Evolutionary conservation across 2,329 filamentous ascomycete species (phyloP), one percentile per base, ranked within the genome.

Genomic region (Neophaeococcomyces mojaviensis): DNA sequence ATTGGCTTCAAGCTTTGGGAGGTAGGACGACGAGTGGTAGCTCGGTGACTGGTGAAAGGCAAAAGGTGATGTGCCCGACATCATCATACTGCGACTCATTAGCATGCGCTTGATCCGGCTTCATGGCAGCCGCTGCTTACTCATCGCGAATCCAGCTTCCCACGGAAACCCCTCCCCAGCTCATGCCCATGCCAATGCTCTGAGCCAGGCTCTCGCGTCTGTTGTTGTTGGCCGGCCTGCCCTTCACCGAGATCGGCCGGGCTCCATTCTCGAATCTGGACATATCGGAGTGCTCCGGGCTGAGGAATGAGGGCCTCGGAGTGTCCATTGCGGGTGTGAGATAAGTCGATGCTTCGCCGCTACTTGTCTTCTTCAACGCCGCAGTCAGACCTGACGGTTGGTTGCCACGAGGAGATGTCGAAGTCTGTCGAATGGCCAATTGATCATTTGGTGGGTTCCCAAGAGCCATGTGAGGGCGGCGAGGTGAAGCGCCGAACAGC

Each of bases 91-190:
- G 63, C 56, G 58, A 55, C 57, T 38, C 18, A 24, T 40, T 36
- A 44, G 31, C 16, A 33, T 7, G 33, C 16, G 26, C 31, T 31
- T 18, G 31, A 33, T 32, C n/a, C 20, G 30, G 36, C 22, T n/a
- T 34, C 7, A 39, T 43, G 33, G 3, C 8, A 24, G 22, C 12
- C 19, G 46, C 10, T 37, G 83, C 90, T 81, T 81, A 98, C 92
- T 98, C 92, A 70, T 98, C 90, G 66, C 87, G 79, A 66, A 98
- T 92, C 74, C 94, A 97, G 61, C 90, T 97, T 52, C 90, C 90
- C 55, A 97, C 87, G 7, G 90, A 97, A 50, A 95, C 81, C 55
- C 89, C 90, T 62, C 90, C 90, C 89, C 90, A 98, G 68, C 89
- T 96, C 82, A 95, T 88, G 58, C 90, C 89, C 53, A 82, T 84